These are phyloP conservation scores for Vitis rotundifolia DNA, from an alignment of 164 flowering plant genomes.

Conservation along the genomic window DNA sequence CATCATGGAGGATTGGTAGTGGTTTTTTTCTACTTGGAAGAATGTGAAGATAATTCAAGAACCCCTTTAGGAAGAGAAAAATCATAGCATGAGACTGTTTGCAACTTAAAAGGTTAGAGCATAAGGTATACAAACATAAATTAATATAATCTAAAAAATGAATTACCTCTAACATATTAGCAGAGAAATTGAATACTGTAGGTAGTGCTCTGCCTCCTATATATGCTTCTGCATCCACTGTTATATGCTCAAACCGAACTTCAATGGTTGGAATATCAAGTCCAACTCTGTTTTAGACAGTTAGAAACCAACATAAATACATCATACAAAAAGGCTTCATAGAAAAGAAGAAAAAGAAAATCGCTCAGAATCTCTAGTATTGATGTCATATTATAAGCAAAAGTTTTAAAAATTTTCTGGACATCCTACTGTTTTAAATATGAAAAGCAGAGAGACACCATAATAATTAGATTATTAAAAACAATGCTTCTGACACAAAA, in stretches of 20 bases:
- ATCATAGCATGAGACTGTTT: not conserved
- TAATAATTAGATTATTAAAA: no score
- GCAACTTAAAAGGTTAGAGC: conserved; percentile 34
- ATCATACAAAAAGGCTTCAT: not conserved
- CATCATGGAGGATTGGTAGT: conserved; percentile 57
- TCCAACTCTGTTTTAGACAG: conserved; percentile 31
- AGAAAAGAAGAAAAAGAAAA: not conserved
- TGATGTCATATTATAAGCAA: not conserved
- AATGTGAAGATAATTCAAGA: conserved; percentile 39
- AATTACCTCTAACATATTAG: conserved; percentile 34
- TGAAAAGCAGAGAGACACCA: no score
- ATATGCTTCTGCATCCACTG: conserved; percentile 34
- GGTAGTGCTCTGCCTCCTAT: conserved; percentile 43
- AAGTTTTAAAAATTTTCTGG: not conserved
- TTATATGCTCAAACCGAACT: conserved; percentile 41
- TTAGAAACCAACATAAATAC: not conserved
- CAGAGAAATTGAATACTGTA: conserved; percentile 31
- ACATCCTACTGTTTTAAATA: no score
- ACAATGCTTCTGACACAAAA: not conserved
- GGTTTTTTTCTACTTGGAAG: conserved; percentile 48
- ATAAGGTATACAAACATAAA: not conserved
- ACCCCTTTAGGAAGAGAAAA: conserved; percentile 26
- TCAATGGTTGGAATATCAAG: conserved; percentile 36
- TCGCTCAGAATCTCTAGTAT: not conserved
- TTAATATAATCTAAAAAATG: not conserved